These are phyloP conservation scores for Taiozyma onychis DNA, from an alignment of 1,139 yeast species.

Conservation along the genomic window DNA sequence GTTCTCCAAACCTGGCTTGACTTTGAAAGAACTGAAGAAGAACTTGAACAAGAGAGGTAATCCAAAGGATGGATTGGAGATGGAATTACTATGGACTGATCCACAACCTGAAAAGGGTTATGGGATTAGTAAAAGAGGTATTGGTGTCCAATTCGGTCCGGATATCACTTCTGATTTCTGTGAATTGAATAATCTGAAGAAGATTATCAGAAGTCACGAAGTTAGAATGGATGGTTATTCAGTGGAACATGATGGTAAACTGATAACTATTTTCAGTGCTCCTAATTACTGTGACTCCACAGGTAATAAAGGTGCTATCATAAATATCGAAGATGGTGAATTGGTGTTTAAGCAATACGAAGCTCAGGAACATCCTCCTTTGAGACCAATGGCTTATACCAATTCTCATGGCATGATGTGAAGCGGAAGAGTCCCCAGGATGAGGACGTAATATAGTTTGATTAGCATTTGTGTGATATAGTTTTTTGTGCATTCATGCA, in stretches of 20 bases:
- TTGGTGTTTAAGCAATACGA: conserved; percentile 35
- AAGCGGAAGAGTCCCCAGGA: background rate
- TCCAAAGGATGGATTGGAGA: conserved; percentile 85
- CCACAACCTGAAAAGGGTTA: conserved; percentile 80
- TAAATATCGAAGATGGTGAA: conserved; percentile 15
- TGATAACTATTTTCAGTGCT: conserved; percentile 92
- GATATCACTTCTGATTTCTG: conserved; percentile 84
- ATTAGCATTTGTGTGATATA: background rate
- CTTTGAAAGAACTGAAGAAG: conserved; percentile 55
- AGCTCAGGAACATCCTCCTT: conserved; percentile 86
- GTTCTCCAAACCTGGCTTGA: conserved; percentile 70
- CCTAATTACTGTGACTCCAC: conserved; percentile 95
- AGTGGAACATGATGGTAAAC: conserved; percentile 76
- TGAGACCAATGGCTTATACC: conserved; percentile 97
- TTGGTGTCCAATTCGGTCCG: conserved; percentile 95
- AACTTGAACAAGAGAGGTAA: conserved; percentile 45
- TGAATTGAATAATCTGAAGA: conserved; percentile 61
- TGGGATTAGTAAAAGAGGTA: conserved; percentile 88
- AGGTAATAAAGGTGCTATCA: conserved; percentile 84
- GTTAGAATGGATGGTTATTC: conserved; percentile 91
- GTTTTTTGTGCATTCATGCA: background rate
- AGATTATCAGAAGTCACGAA: conserved; percentile 90
- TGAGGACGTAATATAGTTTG: background rate
- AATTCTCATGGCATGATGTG: conserved; percentile 33
- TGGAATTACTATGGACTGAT: conserved; percentile 98